Conservation (phyloP, 169 alveolate species). For the Haemoproteus tartakovskyi region DNA sequence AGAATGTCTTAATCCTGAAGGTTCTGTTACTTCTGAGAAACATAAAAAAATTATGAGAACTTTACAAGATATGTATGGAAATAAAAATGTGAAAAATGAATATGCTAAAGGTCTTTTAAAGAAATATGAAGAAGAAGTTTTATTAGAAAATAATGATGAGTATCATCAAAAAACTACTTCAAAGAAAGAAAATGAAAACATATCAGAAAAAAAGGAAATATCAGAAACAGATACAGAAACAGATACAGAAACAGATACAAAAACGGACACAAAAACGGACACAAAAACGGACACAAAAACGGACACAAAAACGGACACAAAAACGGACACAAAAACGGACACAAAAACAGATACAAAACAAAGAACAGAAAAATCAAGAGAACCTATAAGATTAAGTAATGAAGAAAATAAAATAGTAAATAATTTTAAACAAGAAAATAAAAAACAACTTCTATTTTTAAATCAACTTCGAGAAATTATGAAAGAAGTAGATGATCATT, state of each 20-base stretch:
- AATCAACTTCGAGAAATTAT: slow-evolving; percentile 54
- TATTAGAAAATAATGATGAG: slow-evolving; percentile 23
- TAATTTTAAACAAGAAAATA: slow-evolving; percentile 52
- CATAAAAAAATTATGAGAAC: slow-evolving; percentile 32
- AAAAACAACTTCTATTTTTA: slow-evolving; percentile 26
- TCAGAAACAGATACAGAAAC: neutral
- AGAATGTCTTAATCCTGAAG: slow-evolving; percentile 25
- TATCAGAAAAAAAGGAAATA: neutral
- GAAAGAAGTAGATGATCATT: slow-evolving; percentile 58
- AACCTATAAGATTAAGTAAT: too few relatives aligned
- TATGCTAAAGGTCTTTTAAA: slow-evolving; percentile 27
- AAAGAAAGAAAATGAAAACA: neutral
- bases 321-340: neutral
- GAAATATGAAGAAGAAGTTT: slow-evolving; percentile 29
- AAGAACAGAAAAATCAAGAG: too few relatives aligned
- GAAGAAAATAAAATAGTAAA: slow-evolving; percentile 43
- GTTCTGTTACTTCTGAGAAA: slow-evolving; percentile 1
- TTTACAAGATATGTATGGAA: slow-evolving; percentile 27
- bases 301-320: neutral
- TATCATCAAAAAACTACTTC: neutral
- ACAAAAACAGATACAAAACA: neutral
- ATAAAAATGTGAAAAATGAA: slow-evolving; percentile 20
- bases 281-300: neutral
- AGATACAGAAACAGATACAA: neutral
- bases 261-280: too few relatives aligned